Evolutionary conservation across 2,329 filamentous ascomycete genomes (phyloP).

Genomic region (Endoconidiophora laricicola): DNA sequence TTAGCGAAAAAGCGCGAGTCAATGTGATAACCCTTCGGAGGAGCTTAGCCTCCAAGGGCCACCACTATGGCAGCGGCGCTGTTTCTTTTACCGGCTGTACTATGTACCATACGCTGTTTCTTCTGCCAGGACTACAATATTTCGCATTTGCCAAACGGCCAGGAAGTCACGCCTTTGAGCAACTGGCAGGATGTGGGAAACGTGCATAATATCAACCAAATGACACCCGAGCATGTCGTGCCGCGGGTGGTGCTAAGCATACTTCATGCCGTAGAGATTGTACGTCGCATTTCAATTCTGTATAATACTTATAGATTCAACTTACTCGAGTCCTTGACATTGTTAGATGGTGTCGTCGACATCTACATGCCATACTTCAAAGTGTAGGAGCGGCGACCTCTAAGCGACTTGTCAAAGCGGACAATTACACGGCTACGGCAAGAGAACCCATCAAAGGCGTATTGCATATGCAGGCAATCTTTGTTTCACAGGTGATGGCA

Average conservation of each 20-base stretch:
- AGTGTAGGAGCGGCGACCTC: constrained; percentile 53
- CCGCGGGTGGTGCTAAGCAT: constrained; percentile 68
- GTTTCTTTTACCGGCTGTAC: constrained; percentile 71
- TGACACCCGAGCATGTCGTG: constrained; percentile 76
- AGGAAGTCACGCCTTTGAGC: constrained; percentile 62
- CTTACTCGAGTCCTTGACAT: constrained; percentile 49
- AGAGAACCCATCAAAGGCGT: constrained; percentile 65
- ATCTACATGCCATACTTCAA: constrained; percentile 87
- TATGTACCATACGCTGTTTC: constrained; percentile 53
- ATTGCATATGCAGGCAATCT: constrained; percentile 70
- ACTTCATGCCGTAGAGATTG: constrained; percentile 52
- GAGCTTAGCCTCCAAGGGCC: constrained; percentile 64
- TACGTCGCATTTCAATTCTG: constrained; percentile 55
- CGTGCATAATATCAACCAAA: constrained; percentile 80
- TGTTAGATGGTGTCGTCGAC: constrained; percentile 66
- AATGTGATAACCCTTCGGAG: constrained; percentile 78
- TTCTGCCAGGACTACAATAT: constrained; percentile 78
- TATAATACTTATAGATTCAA: constrained; percentile 80
- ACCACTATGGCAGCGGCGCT: constrained; percentile 57
- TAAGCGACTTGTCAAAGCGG: constrained; percentile 58
- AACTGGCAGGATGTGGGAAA: constrained; percentile 60
- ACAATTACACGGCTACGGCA: constrained; percentile 56
- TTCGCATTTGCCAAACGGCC: constrained; percentile 63
- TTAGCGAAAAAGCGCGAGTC: constrained; percentile 60
- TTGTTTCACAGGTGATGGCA: constrained; percentile 64